These are phyloP conservation scores for Coix lacrymajobi DNA, from an alignment of 176 grass and related monocot genomes.

Conservation along the genomic window DNA sequence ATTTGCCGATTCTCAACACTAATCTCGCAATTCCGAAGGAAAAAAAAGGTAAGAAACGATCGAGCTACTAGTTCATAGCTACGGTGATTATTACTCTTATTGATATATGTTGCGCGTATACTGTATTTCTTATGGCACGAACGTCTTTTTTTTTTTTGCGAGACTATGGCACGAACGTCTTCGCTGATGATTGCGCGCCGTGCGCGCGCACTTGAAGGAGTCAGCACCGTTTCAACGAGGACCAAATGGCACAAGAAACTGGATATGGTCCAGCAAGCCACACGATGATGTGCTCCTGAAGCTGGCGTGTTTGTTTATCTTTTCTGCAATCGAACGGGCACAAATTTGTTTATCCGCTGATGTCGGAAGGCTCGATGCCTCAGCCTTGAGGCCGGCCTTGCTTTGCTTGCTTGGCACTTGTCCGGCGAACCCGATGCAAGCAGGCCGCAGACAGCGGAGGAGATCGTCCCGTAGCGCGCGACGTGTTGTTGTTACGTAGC, in stretches of 20 bases:
- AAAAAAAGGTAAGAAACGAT: not conserved
- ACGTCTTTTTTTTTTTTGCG: not conserved
- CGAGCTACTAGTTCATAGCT: not conserved
- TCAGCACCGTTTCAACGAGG: constrained; percentile 6
- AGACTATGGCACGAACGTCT: not conserved
- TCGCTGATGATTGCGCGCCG: not conserved
- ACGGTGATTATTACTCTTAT: too few species aligned
- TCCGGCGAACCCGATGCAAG: constrained; percentile 21
- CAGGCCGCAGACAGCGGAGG: not conserved
- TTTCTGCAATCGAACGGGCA: not conserved
- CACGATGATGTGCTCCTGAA: not conserved
- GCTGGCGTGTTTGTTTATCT: constrained; percentile 2
- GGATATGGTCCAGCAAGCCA: not conserved
- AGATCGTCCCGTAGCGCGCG: not conserved
- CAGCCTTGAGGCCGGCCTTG: not conserved
- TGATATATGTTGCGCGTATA: too few species aligned
- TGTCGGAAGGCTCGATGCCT: not conserved
- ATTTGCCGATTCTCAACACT: not conserved
- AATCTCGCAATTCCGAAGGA: not conserved
- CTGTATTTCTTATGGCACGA: too few species aligned
- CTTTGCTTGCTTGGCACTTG: not conserved
- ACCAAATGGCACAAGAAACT: constrained; percentile 15
- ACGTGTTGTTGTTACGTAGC: not conserved
- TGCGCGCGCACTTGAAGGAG: not conserved
- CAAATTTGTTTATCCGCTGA: not conserved